Evolutionary conservation across 805 yeast genomes (phyloP).

Genomic region (Starmerella sp.): DNA sequence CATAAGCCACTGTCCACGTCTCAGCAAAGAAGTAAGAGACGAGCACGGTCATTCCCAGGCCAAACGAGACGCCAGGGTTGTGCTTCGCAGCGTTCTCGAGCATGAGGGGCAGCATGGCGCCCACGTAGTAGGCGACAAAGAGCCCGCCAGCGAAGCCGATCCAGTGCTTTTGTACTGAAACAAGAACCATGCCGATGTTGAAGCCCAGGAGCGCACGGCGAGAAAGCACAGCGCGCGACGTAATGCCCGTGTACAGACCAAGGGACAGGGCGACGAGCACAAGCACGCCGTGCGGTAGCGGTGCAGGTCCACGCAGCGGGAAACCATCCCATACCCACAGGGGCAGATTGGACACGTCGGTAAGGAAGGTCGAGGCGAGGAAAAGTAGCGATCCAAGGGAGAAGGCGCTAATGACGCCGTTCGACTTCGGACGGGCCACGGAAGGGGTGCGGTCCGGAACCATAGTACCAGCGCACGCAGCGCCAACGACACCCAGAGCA

Average conservation of each 20-base stretch:
- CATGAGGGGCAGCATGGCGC: slow-evolving; percentile 48
- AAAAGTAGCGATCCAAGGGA: slow-evolving; percentile 74
- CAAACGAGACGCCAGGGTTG: slow-evolving; percentile 40
- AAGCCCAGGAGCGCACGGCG: slow-evolving; percentile 35
- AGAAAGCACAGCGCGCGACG: slow-evolving; percentile 24
- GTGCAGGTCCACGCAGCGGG: slow-evolving; percentile 76
- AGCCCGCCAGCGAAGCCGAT: slow-evolving; percentile 64
- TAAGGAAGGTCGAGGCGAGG: slow-evolving; percentile 58
- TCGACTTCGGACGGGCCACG: neutral
- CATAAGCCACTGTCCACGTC: slow-evolving; percentile 97
- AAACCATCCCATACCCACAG: slow-evolving; percentile 96
- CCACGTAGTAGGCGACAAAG: slow-evolving; percentile 47
- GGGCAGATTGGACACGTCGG: slow-evolving; percentile 79
- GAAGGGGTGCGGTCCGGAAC: slow-evolving; percentile 12
- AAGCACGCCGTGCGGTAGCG: slow-evolving; percentile 67
- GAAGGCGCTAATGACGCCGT: slow-evolving; percentile 38
- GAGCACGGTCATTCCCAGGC: slow-evolving; percentile 36
- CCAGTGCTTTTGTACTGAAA: slow-evolving; percentile 55
- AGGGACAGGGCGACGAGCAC: slow-evolving; percentile 47
- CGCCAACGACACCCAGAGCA: slow-evolving; percentile 49
- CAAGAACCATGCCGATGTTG: slow-evolving; percentile 38
- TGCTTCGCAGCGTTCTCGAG: slow-evolving; percentile 47
- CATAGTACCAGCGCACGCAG: slow-evolving; percentile 41
- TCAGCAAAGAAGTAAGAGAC: slow-evolving; percentile 60
- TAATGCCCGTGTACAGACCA: slow-evolving; percentile 43